Conservation (phyloP, 2,329 filamentous ascomycete genomes). For the Sporothrix sp. region DNA sequence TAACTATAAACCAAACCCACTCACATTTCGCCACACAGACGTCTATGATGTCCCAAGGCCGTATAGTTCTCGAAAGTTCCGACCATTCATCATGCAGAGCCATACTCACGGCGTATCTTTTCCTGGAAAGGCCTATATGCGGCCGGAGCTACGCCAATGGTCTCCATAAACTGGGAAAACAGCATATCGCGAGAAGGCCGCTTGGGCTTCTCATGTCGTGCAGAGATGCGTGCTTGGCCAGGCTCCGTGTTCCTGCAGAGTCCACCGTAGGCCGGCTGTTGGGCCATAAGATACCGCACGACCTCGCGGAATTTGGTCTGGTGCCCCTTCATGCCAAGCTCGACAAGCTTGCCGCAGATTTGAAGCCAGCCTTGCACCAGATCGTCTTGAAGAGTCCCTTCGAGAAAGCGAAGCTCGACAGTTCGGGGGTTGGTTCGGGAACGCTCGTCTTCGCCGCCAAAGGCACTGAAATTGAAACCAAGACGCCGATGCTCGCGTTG, state of each 20-base stretch:
- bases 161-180: conserved; percentile 13
- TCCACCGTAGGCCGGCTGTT: conserved; percentile 12
- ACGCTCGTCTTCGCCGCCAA: conserved; percentile 28
- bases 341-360: conserved; percentile 26
- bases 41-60: neutral
- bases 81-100: neutral
- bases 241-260: neutral
- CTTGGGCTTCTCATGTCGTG: too few relatives aligned
- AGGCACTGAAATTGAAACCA: conserved; percentile 33
- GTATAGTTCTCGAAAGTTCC: neutral
- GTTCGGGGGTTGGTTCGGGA: conserved; percentile 27
- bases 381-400: conserved; percentile 24
- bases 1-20: neutral
- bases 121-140: conserved; percentile 13
- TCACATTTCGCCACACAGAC: too few relatives aligned
- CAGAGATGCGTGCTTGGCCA: neutral
- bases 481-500: conserved; percentile 27
- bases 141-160: conserved; percentile 9
- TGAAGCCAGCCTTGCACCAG: conserved; percentile 27
- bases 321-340: conserved; percentile 19
- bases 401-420: conserved; percentile 31
- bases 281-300: conserved; percentile 13
- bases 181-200: conserved; percentile 1
- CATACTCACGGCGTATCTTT: conserved; percentile 16
- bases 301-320: conserved; percentile 11